A percentile compares a stretch with the other conserved stretches of the same genome.
Evolutionary conservation across 2,329 filamentous ascomycete species (phyloP).

Genomic region (Sordariomycetes sp.): DNA sequence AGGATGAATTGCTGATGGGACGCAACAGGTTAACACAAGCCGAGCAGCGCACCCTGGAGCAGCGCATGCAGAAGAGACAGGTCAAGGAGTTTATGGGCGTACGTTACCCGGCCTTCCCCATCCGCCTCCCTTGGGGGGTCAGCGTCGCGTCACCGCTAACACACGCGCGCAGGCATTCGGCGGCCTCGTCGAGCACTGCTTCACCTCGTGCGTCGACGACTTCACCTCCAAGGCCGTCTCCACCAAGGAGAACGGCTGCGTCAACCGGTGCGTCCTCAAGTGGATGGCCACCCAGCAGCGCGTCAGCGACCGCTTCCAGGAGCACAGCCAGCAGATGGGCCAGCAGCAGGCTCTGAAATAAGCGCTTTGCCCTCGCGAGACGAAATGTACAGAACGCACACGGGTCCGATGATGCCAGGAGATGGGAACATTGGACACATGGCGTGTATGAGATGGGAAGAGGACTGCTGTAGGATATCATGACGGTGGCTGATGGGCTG

Average conservation of each 20-base stretch:
- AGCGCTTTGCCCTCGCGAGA: too few relatives aligned
- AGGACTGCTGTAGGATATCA: too few relatives aligned
- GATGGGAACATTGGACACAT: too few relatives aligned
- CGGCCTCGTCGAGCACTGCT: constrained; percentile 68
- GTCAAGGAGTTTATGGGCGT: constrained; percentile 99
- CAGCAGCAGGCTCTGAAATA: constrained; percentile 39
- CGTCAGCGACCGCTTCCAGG: constrained; percentile 81
- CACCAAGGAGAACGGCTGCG: constrained; percentile 80
- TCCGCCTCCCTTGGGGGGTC: background rate
- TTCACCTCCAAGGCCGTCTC: constrained; percentile 96
- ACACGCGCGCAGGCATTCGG: constrained; percentile 21
- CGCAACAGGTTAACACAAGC: constrained; percentile 51
- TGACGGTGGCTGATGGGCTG: too few relatives aligned
- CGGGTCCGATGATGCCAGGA: too few relatives aligned
- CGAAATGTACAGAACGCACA: too few relatives aligned
- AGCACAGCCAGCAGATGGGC: constrained; percentile 54
- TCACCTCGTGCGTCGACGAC: constrained; percentile 94
- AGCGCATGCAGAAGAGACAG: constrained; percentile 94
- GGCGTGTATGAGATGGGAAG: too few relatives aligned
- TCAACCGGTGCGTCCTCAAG: constrained; percentile 93
- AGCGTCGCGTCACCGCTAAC: background rate
- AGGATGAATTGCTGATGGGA: constrained; percentile 10
- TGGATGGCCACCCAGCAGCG: constrained; percentile 87
- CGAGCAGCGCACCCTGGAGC: constrained; percentile 88
- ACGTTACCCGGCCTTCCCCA: constrained; percentile 28